phyloP scores from a whole-genome alignment of 2,329 filamentous ascomycete species.

The Chaetomium globosum region DNA sequence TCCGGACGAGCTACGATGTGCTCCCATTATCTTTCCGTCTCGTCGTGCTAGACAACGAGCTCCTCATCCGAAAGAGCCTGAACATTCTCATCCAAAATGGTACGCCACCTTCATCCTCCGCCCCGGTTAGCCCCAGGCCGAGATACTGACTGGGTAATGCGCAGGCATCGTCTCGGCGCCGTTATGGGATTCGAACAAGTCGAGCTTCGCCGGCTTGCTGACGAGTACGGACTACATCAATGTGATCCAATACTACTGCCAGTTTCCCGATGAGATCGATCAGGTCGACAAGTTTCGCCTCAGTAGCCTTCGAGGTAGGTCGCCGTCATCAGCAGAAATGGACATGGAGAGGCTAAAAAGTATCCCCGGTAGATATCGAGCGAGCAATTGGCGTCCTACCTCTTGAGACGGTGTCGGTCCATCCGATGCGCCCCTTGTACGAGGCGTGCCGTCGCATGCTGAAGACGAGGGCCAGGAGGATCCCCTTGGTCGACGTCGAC shows the following conservation, averaged over 20 bases:
- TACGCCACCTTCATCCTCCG: conserved; percentile 44
- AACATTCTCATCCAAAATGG: conserved; percentile 96
- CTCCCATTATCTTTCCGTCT: conserved; percentile 93
- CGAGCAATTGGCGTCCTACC: conserved; percentile 87
- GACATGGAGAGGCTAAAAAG: conserved; percentile 13
- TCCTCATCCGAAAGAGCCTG: conserved; percentile 95
- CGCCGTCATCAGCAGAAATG: not conserved
- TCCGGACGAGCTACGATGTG: conserved; percentile 96
- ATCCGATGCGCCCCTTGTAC: conserved; percentile 86
- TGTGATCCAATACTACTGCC: conserved; percentile 98
- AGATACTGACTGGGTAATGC: conserved; percentile 21
- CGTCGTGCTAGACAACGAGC: conserved; percentile 90
- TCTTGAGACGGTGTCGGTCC: conserved; percentile 93
- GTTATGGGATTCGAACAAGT: conserved; percentile 91
- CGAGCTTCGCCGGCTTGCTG: conserved; percentile 88
- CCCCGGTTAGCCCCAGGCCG: not conserved
- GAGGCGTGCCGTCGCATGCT: conserved; percentile 95
- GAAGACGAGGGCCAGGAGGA: conserved; percentile 86
- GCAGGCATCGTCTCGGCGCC: conserved; percentile 95
- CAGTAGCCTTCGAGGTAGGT: conserved; percentile 82
- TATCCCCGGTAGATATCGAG: conserved; percentile 73
- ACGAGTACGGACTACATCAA: conserved; percentile 99
- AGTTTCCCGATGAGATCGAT: conserved; percentile 86
- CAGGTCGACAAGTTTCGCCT: conserved; percentile 93
- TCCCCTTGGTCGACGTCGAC: conserved; percentile 89